These are phyloP conservation scores for Acer negundo DNA, from an alignment of 345 rosid genomes.

Conservation along the genomic window DNA sequence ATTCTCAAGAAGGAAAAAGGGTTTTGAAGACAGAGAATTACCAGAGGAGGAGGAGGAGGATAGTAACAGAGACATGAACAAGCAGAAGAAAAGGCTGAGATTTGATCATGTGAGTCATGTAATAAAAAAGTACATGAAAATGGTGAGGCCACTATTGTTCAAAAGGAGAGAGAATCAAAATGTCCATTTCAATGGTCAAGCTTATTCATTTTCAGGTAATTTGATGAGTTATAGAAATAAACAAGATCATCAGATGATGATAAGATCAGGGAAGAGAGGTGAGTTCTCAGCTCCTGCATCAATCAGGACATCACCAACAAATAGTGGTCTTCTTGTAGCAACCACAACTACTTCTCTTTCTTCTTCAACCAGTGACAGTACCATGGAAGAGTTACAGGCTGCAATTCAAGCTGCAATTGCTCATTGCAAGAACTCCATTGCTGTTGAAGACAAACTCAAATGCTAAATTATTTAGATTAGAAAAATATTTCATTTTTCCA, in stretches of 20 bases:
- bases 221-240: conserved; percentile 39
- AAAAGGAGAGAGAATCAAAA: conserved; percentile 45
- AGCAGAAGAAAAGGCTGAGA: conserved; percentile 51
- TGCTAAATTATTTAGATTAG: conserved; percentile 3
- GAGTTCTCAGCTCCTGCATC: conserved; percentile 90
- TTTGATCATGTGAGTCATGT: conserved; percentile 60
- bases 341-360: conserved; percentile 44
- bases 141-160: conserved; percentile 53
- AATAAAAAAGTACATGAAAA: conserved; percentile 55
- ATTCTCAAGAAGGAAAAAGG: conserved; percentile 53
- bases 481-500: neutral
- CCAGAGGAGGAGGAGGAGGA: conserved; percentile 28
- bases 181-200: conserved; percentile 37
- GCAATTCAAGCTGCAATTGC: conserved; percentile 98
- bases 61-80: conserved; percentile 22
- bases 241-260: conserved; percentile 20
- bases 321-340: conserved; percentile 69
- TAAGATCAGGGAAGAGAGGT: conserved; percentile 41
- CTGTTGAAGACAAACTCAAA: conserved; percentile 41
- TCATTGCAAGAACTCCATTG: conserved; percentile 92
- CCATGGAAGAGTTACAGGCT: conserved; percentile 95
- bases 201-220: conserved; percentile 55
- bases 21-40: conserved; percentile 38
- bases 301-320: conserved; percentile 81
- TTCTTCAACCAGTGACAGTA: conserved; percentile 64